Percentiles rank a stretch among this genome's conserved stretches.
phyloP scores from a whole-genome alignment of 768 basidiomycete genomes.

The Hericium alpestre region DNA sequence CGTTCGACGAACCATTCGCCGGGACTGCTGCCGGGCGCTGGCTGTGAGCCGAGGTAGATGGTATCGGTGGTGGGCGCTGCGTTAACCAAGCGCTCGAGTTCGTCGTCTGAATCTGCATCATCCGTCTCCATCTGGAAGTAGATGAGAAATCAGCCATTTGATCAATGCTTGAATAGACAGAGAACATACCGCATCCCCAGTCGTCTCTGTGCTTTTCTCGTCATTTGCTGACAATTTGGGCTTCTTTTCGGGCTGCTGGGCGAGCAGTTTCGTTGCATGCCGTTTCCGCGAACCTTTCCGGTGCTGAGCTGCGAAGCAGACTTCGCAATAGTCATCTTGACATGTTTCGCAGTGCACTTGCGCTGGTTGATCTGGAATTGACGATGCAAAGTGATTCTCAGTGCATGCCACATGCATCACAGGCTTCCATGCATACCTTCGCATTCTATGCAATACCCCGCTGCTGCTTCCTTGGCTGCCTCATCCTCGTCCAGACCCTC shows the following conservation, averaged over 20 bases:
- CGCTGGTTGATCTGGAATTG: conserved; percentile 64
- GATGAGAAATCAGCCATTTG: background rate
- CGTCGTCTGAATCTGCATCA: conserved; percentile 23
- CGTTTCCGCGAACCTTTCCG: conserved; percentile 67
- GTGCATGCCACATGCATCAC: background rate
- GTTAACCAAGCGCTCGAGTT: conserved; percentile 20
- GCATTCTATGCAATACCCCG: conserved; percentile 76
- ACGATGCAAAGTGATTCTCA: background rate
- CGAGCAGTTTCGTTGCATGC: conserved; percentile 45
- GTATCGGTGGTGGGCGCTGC: conserved; percentile 21
- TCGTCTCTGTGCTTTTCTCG: conserved; percentile 16
- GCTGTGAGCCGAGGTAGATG: conserved; percentile 40
- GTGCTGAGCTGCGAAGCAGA: conserved; percentile 79
- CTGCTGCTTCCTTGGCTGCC: conserved; percentile 30
- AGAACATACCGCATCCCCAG: conserved; percentile 8
- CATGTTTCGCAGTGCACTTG: conserved; percentile 65
- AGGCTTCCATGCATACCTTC: conserved; percentile 47
- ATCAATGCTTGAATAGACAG: conserved; percentile 1
- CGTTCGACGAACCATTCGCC: conserved; percentile 84
- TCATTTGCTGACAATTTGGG: conserved; percentile 12
- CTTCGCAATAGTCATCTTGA: conserved; percentile 67
- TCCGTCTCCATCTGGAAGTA: conserved; percentile 28
- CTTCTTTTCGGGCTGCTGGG: conserved; percentile 9
- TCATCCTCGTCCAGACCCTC: conserved; percentile 30
- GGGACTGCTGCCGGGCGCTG: conserved; percentile 46